A percentile compares a stretch with the other conserved stretches of the same genome.
phyloP scores from a whole-genome alignment of 208 protist species.

The Histomonas meleagridis region DNA sequence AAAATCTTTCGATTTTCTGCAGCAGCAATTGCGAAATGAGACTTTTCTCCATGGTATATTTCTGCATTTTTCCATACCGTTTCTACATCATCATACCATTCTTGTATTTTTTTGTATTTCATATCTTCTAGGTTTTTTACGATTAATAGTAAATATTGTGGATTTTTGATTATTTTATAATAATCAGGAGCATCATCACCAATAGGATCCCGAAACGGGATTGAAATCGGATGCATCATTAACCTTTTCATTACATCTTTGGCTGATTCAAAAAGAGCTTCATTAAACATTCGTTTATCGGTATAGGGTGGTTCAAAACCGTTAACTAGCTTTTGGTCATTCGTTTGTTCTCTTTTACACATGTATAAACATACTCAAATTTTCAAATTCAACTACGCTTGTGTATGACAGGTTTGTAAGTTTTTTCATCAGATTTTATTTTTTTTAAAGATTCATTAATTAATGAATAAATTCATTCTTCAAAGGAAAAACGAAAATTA shows the following conservation, averaged over 20 bases:
- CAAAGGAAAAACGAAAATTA: too few relatives aligned
- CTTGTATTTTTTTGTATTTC: background rate
- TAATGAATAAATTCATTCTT: too few relatives aligned
- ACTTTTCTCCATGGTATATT: background rate
- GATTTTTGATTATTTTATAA: conserved; percentile 14
- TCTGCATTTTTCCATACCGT: background rate
- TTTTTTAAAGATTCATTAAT: too few relatives aligned
- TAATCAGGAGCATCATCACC: background rate
- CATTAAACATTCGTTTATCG: too few relatives aligned
- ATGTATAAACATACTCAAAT: too few relatives aligned
- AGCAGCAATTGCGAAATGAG: background rate
- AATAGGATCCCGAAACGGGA: background rate
- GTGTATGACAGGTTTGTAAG: too few relatives aligned
- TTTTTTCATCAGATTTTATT: too few relatives aligned
- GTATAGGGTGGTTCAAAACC: too few relatives aligned
- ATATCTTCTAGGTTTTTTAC: background rate
- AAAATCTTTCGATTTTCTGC: background rate
- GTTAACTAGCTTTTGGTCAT: too few relatives aligned
- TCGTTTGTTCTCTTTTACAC: too few relatives aligned
- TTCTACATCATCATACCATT: background rate
- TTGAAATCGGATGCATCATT: background rate
- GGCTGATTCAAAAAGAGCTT: too few relatives aligned
- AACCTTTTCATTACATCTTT: background rate
- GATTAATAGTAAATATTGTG: background rate
- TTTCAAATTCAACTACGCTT: too few relatives aligned